phyloP scores from a whole-genome alignment of 2,329 filamentous ascomycete species.

The Dryadomyces quercus-mongolicae region DNA sequence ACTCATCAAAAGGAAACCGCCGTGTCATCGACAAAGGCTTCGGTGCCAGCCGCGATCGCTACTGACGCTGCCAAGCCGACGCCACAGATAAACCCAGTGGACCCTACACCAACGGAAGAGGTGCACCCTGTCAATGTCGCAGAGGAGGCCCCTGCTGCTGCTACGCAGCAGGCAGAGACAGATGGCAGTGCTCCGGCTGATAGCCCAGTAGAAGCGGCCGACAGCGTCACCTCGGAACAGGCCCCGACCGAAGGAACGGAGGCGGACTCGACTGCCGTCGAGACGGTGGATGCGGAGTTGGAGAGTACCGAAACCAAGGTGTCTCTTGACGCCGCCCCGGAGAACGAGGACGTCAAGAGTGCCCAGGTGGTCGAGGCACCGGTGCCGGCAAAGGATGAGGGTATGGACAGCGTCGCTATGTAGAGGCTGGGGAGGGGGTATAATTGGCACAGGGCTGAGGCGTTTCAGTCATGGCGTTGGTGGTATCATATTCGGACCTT shows the following conservation, averaged over 20 bases:
- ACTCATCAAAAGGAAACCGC: background rate
- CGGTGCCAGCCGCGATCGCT: background rate
- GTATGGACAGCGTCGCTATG: background rate
- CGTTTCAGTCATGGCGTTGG: background rate
- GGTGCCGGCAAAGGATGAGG: background rate
- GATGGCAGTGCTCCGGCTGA: background rate
- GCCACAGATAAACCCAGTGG: background rate
- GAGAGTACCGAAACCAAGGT: background rate
- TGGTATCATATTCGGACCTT: background rate
- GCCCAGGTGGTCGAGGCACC: too few relatives aligned
- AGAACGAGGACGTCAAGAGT: too few relatives aligned
- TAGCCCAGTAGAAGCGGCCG: background rate
- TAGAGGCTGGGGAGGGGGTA: background rate
- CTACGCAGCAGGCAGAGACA: background rate
- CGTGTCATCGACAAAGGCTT: background rate
- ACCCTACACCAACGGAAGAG: background rate
- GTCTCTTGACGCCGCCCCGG: background rate
- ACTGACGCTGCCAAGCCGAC: background rate
- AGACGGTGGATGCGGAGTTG: background rate
- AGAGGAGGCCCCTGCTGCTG: background rate
- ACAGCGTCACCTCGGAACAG: background rate
- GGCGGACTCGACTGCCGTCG: background rate
- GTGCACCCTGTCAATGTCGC: background rate
- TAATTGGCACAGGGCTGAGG: background rate
- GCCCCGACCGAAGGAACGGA: background rate